Evolutionary conservation across 1,284 basidiomycete species (phyloP).

Genomic region (Gomphus bonarii): DNA sequence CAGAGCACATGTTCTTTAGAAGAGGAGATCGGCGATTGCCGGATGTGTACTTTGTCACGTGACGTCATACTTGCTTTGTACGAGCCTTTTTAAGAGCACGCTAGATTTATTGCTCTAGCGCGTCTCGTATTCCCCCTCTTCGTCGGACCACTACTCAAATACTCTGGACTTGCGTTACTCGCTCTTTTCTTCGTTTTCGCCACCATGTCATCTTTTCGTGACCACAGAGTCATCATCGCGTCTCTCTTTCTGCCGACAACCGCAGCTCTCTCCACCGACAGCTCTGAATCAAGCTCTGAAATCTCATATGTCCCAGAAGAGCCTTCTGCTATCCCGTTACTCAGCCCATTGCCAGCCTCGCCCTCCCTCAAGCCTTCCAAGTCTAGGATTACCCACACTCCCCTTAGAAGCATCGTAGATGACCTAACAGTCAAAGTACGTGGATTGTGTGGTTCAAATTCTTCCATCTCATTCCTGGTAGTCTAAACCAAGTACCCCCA

Average conservation of each 20-base stretch:
- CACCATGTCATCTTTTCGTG: conserved; percentile 19
- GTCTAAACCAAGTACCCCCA: conserved; percentile 32
- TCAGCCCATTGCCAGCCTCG: conserved; percentile 1
- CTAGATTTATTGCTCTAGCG: background rate
- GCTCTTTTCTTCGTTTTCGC: background rate
- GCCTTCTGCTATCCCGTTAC: background rate
- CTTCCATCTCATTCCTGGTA: conserved; percentile 14
- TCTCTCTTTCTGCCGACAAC: conserved; percentile 71
- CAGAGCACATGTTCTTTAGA: no score
- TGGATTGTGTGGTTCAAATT: conserved; percentile 8
- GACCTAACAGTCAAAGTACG: conserved; percentile 58
- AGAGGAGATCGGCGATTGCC: background rate
- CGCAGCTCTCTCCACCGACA: conserved; percentile 46
- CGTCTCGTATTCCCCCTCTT: background rate
- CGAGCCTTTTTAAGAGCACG: background rate
- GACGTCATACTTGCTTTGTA: background rate
- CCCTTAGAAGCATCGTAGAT: conserved; percentile 52
- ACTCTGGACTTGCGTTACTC: background rate
- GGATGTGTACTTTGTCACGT: background rate
- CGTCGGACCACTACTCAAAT: no score
- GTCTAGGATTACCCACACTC: background rate
- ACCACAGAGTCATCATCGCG: conserved; percentile 65
- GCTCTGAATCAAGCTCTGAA: conserved; percentile 19
- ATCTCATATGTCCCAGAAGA: conserved; percentile 1
- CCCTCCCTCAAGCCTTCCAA: background rate